Percentiles rank a stretch among this genome's conserved stretches.
Conservation (phyloP, 768 basidiomycete genomes). For the Hebeloma cylindrosporum region DNA sequence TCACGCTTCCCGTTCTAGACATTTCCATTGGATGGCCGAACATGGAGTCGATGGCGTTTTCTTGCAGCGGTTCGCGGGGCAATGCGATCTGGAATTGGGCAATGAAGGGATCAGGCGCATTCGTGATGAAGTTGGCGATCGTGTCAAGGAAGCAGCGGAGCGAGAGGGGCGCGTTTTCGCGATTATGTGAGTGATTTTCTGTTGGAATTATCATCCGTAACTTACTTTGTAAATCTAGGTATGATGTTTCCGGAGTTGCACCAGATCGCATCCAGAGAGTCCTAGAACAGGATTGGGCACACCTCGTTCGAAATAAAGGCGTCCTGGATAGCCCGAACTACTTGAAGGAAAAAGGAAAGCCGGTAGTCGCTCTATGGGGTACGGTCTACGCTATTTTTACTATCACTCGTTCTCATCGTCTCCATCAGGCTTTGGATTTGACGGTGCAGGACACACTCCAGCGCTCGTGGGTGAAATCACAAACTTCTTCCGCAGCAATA, state of each 20-base stretch:
- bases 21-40: slow-evolving; percentile 84
- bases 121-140: slow-evolving; percentile 72
- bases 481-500: slow-evolving; percentile 55
- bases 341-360: slow-evolving; percentile 64
- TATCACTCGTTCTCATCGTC: not conserved
- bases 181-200: slow-evolving; percentile 61
- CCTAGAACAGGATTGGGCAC: slow-evolving; percentile 71
- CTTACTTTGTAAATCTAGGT: slow-evolving; percentile 47
- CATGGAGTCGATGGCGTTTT: slow-evolving; percentile 82
- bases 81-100: slow-evolving; percentile 58
- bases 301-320: slow-evolving; percentile 60
- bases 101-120: slow-evolving; percentile 59
- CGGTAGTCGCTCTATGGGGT: slow-evolving; percentile 80
- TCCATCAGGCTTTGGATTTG: slow-evolving; percentile 66
- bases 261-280: slow-evolving; percentile 65
- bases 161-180: slow-evolving; percentile 79
- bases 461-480: slow-evolving; percentile 54
- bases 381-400: slow-evolving; percentile 7
- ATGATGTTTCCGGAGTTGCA: slow-evolving; percentile 79
- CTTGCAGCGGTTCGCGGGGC: slow-evolving; percentile 72
- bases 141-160: slow-evolving; percentile 76
- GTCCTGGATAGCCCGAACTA: slow-evolving; percentile 74
- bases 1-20: slow-evolving; percentile 34
- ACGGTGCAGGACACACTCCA: slow-evolving; percentile 60
- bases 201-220: not conserved